A percentile compares a stretch with the other conserved stretches of the same genome.
Conservation (phyloP, 1,139 yeast species). For the Zhuliangozyma parablackwelliae region DNA sequence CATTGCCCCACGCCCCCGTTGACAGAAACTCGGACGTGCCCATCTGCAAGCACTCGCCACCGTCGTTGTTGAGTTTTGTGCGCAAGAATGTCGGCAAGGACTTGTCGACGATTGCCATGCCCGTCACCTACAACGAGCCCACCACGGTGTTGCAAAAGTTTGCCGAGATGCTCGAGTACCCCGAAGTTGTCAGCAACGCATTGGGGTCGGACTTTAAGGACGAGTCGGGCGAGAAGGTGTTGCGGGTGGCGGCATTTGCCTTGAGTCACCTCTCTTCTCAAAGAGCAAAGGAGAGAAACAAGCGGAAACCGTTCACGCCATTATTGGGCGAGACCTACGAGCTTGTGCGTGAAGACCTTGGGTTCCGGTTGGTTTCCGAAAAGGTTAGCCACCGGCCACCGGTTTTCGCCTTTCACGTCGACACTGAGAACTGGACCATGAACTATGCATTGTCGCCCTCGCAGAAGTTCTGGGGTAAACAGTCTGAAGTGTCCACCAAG, state of each 20-base stretch:
- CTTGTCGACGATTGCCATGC: conserved; percentile 82
- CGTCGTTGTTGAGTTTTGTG: conserved; percentile 72
- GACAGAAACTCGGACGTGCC: conserved; percentile 60
- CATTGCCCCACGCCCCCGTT: conserved; percentile 54
- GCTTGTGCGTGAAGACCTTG: conserved; percentile 71
- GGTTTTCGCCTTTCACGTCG: conserved; percentile 75
- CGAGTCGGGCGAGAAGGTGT: conserved; percentile 54
- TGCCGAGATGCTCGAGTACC: conserved; percentile 76
- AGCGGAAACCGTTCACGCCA: conserved; percentile 91
- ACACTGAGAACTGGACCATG: conserved; percentile 71
- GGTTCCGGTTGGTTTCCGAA: conserved; percentile 66
- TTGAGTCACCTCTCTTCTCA: conserved; percentile 66
- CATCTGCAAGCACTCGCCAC: conserved; percentile 64
- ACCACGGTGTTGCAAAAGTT: conserved; percentile 73
- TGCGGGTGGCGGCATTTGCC: conserved; percentile 79
- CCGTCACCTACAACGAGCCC: conserved; percentile 92
- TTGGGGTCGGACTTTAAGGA: conserved; percentile 32
- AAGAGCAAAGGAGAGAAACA: conserved; percentile 68
- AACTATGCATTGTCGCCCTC: conserved; percentile 72
- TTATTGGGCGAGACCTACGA: conserved; percentile 85
- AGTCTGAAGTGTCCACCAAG: conserved; percentile 72
- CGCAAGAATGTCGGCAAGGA: conserved; percentile 93
- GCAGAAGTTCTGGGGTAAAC: conserved; percentile 95
- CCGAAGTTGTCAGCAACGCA: conserved; percentile 63
- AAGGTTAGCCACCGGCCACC: conserved; percentile 83